Evolutionary conservation across 257 asterid species (phyloP), one percentile per base, ranked within the genome.

Genomic region (Gentiana macrophylla): DNA sequence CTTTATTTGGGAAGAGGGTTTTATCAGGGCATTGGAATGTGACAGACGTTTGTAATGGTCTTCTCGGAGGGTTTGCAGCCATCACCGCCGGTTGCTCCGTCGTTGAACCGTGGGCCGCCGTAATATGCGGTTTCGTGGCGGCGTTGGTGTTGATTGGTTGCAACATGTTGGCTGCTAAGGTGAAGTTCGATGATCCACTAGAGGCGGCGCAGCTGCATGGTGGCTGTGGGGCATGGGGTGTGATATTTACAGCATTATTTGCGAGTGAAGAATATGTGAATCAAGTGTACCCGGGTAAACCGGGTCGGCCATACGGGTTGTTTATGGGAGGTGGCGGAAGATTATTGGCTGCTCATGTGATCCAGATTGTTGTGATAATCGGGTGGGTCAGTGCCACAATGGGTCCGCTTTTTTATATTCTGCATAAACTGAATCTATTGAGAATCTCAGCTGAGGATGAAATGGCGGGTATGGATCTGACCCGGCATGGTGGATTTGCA

Each of bases 171-270:
- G 81, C 84, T 15, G 32, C 67, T 32, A 76, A 70, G 56, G 53
- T 82, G 11, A 46, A 56, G 12, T 52, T 70, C 59, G 86, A 82
- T 43, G 90, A 82, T 52, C 91, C 91, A 8, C 12, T 82, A 5
- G 90, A 82, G 52, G 86, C 86, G 3, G 72, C 84, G 13, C 90
- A 82, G 63, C 68, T 82, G 50, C 90, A 82, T 6, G 86, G 84
- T 0, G 86, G 90, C 0, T 82, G 90, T 15, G 86, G 90, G 2
- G 80, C 86, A 50, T 82, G 90, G 90, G 90, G 90, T 7, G 57
- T 82, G 52, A 70, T 79, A 6, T 82, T 82, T 48, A 79, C 91
- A 4, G 91, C 84, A 4, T 56, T 82, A 11, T 79, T 41, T 10
- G 8, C 46, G 46, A 71, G 79, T 35, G 74, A 74, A 55, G 80